phyloP scores from a whole-genome alignment of 306 rosid genomes.

The Neltuma alba region DNA sequence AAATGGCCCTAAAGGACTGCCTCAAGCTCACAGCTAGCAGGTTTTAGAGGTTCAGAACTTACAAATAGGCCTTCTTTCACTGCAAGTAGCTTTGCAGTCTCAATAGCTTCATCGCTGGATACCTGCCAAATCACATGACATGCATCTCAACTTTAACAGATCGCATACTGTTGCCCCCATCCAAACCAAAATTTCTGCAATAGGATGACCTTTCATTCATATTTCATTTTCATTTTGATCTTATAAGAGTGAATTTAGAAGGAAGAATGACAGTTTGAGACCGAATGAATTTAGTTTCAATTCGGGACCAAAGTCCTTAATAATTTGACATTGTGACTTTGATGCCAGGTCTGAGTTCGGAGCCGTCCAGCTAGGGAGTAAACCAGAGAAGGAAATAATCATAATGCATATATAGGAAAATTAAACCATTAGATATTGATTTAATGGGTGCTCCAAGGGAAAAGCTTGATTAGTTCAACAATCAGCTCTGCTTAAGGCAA shows the following conservation, averaged over 20 bases:
- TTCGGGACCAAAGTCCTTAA: background rate
- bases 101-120: slow-evolving; percentile 75
- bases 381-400: slow-evolving; percentile 17
- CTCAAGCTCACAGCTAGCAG: slow-evolving; percentile 1
- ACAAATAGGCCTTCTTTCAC: slow-evolving; percentile 81
- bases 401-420: background rate
- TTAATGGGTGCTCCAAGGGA: slow-evolving; percentile 12
- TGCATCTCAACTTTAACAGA: slow-evolving; percentile 25
- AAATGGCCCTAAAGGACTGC: background rate
- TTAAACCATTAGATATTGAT: slow-evolving; percentile 11
- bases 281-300: background rate
- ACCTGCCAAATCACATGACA: slow-evolving; percentile 47
- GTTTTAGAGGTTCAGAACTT: slow-evolving; percentile 45
- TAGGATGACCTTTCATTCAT: slow-evolving; percentile 19
- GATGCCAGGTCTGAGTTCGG: background rate
- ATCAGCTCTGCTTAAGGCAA: background rate
- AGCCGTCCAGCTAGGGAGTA: slow-evolving; percentile 5
- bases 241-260: background rate
- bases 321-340: background rate
- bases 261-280: background rate
- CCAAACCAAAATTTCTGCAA: slow-evolving; percentile 13
- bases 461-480: slow-evolving; percentile 1
- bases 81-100: slow-evolving; percentile 73
- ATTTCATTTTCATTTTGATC: background rate
- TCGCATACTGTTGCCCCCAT: slow-evolving; percentile 9